Conservation (phyloP, 768 basidiomycete genomes). For the Cantharellus cinnabarinus region DNA sequence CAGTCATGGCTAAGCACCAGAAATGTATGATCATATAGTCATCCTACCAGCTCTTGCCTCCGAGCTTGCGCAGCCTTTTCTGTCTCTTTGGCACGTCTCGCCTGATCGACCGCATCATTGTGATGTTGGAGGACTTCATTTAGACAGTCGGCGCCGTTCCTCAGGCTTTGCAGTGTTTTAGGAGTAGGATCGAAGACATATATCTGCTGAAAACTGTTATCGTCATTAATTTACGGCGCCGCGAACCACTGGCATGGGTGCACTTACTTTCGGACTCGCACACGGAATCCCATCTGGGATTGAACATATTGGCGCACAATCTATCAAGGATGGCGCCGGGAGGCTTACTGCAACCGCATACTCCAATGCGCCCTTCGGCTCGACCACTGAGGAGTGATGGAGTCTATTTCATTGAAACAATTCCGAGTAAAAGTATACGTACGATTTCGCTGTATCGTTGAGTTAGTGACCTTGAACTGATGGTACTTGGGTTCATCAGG, state of each 20-base stretch:
- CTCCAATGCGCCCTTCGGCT: not conserved
- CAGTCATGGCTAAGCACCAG: not conserved
- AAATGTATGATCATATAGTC: not conserved
- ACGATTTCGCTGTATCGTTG: constrained; percentile 40
- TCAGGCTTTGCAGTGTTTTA: constrained; percentile 29
- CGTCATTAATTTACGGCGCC: not conserved
- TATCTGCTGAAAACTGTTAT: constrained; percentile 37
- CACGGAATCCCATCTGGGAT: constrained; percentile 47
- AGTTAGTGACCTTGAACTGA: constrained; percentile 59
- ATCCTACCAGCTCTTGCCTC: constrained; percentile 10
- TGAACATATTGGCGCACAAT: not conserved
- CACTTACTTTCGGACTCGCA: constrained; percentile 32
- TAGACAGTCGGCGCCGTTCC: constrained; percentile 43
- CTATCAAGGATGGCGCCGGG: not conserved
- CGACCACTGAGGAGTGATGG: constrained; percentile 1
- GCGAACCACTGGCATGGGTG: not conserved
- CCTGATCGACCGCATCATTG: constrained; percentile 24
- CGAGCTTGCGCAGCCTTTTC: constrained; percentile 36
- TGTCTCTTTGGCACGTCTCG: constrained; percentile 38
- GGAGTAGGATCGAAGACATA: constrained; percentile 38
- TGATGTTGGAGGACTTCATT: constrained; percentile 31
- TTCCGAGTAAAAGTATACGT: constrained; percentile 40
- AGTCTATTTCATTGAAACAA: not conserved
- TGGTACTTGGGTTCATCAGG: constrained; percentile 54
- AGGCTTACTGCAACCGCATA: not conserved